Evolutionary conservation across 2,329 filamentous ascomycete genomes (phyloP), one percentile per base, ranked within the genome.

Genomic region (Alternaria sp.): DNA sequence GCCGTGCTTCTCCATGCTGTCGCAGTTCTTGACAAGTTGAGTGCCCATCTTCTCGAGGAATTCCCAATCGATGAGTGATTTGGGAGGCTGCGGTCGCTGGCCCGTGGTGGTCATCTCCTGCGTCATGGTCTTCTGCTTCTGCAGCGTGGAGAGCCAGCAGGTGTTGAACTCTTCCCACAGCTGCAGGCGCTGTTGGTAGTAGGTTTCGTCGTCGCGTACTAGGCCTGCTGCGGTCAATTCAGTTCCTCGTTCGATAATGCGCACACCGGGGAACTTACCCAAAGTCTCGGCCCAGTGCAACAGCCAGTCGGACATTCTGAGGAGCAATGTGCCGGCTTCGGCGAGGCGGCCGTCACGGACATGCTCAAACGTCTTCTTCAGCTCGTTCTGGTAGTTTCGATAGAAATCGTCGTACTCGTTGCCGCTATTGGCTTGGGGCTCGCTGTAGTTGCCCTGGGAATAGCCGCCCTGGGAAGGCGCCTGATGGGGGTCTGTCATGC

Each of bases 91-190:
- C 5, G 86, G 82, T 61, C 87, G 85, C 67, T 87, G 84, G 18
- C 87, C 87, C 0, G 87, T 87, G 55, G 86, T 84, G 74, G 91
- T 84, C 78, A 87, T 80, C 49, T 87, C 81, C 61, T 87, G 83
- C 3, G 87, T 85, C 78, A 94, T 82, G 58, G 97, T 91, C 75
- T 92, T 93, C 78, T 98, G 94, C 70, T 89, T 92, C 77, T 96
- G 93, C 55, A 94, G 88, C 7, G 96, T 84, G 5, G 90, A 87
- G 41, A 97, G 86, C 95, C 95, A 98, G 63, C 92, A 94, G 62
- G 93, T 87, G 80, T 99, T 98, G 83, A 98, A 97, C 71, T 97
- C 92, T 73, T 92, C 90, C 96, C 96, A 99, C 7, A 98, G 83
- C 75, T 90, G 90, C 69, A 97, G 87, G 59, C 94, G 90, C 71